Evolutionary conservation across 2,329 filamentous ascomycete species (phyloP), one percentile per base, ranked within the genome.

Genomic region (Drechslerella coelobrocha): DNA sequence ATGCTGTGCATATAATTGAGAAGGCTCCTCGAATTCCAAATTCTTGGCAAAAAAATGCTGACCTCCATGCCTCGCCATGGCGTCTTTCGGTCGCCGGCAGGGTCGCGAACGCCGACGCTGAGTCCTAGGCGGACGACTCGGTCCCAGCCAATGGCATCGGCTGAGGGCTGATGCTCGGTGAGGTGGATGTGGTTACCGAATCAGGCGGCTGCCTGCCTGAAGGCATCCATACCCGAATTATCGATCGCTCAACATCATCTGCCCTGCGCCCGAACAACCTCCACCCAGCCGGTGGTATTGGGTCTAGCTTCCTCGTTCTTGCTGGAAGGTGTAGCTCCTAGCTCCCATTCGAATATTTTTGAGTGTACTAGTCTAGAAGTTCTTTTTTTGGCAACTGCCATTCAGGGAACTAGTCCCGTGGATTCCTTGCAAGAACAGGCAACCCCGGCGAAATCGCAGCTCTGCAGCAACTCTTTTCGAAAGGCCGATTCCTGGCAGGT

Each of bases 351-450:
- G 29, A 17, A 14, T 10, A 19, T 29, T 51, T 24, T 51, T n/a
- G n/a, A 27, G 19, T 17, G 19, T 17, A 29, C 34, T 19, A 17
- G 23, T 57, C 43, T 48, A 23, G 41, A 45, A 21, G 21, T 61
- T 52, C 50, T 45, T 23, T 45, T 71, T 63, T 63, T 62, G 37
- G 66, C 21, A 63, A 50, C 59, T 71, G 60, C 66, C 66, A 34
- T 71, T 71, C 55, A 55, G 59, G 66, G 66, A 71, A 71, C 55
- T 62, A 54, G 66, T 71, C 59, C 66, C 66, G 59, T 63, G 57
- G 55, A 54, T 71, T 71, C 66, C 61, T 63, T 54, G 53, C 55
- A 54, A 17, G 29, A 34, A 57, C 60, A 48, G 66, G 59, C 54
- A 41, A 52, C 59, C 66, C 61, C 48, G 47, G 59, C 53, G 39